Evolutionary conservation across 2,329 filamentous ascomycete genomes (phyloP), one percentile per base, ranked within the genome.

Genomic region (Cordyceps farinosa): DNA sequence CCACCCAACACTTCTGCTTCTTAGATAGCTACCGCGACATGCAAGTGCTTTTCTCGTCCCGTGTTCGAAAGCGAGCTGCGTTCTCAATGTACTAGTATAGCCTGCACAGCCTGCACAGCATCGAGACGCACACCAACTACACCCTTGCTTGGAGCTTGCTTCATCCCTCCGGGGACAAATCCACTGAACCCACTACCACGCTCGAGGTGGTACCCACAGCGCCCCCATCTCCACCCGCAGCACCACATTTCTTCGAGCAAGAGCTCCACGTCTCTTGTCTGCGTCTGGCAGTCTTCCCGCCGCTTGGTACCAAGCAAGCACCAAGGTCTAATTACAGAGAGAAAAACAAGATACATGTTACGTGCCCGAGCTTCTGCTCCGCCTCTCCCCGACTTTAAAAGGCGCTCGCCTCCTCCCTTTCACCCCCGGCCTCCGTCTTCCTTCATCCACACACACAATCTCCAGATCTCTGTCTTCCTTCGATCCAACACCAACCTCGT

Each of bases 271-370:
- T 13, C 27, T 13, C 17, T 44, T 22, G 29, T 45, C 42, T 7
- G 40, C 22, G 44, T 56, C 54, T 56, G 54, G 54, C 27, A 56
- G 36, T 59, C 56, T 11, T 48, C 32, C 56, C 56, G 45, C 22
- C n/a, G 55, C 30, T 27, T 22, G 15, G 40, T 34, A 22, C 5
- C 57, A 11, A n/a, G 7, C 10, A 52, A 50, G 27, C 34, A 15
- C 42, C 54, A 11, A 44, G 29, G 22, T 22, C 22, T 22, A 22
- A 22, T 22, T 38, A 11, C 34, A 15, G 38, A 40, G 2, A 15
- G 27, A 57, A 38, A 59, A 42, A 40, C 13, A 32, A 42, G 47
- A 45, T 40, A 29, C 50, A 50, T 29, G 13, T 29, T n/a, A 45
- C 29, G 22, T 34, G n/a, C 44, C 27, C 34, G 27, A 42, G 6